Evolutionary conservation across 495 filamentous ascomycete genomes (phyloP), one percentile per base, ranked within the genome.

Genomic region (Articulospora tetracladia): DNA sequence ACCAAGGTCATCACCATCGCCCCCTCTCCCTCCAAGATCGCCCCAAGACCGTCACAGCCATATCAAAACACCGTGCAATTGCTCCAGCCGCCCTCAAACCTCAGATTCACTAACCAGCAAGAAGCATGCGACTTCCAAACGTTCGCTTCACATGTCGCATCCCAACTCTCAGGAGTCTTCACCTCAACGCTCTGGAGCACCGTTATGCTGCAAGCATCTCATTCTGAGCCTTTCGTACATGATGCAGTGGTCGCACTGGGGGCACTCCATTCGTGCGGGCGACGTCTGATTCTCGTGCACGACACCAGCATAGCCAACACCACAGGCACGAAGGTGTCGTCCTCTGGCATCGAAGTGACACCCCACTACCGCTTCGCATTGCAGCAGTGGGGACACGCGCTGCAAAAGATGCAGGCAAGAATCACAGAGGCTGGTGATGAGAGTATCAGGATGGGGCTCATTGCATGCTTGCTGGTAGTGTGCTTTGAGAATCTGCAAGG

Each of bases 401-500:
- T 56, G 53, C 26, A 12, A 17, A 36, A 36, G 17, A 56, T 56
- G 53, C 32, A 41, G 32, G 24, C 23, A 36, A 8, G 53, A 56
- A 56, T 25, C 22, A 24, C 39, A 26, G 19, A 11, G n/a, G n/a
- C n/a, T n/a, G 39, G 15, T 44, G 39, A 44, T 7, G n/a, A 44
- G 15, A 17, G 39, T 3, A 11, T 56, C 10, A 25, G 53, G 12
- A 56, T 39, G 36, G 39, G 23, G 20, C 36, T 41, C n/a, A 56
- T 56, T 8, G 53, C 53, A 2, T 39, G 24, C 25, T 24, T 56
- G 10, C 23, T 56, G 4, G 36, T 46, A 1, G n/a, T 41, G 1
- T 30, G 32, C 23, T 56, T 56, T 41, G 53, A 56, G 36, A 56
- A 30, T 26, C 8, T 56, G 53, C 25, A 56, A 7, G 53, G 53